Evolutionary conservation across 345 rosid species (phyloP), one percentile per base, ranked within the genome.

Genomic region (Pistacia vera): DNA sequence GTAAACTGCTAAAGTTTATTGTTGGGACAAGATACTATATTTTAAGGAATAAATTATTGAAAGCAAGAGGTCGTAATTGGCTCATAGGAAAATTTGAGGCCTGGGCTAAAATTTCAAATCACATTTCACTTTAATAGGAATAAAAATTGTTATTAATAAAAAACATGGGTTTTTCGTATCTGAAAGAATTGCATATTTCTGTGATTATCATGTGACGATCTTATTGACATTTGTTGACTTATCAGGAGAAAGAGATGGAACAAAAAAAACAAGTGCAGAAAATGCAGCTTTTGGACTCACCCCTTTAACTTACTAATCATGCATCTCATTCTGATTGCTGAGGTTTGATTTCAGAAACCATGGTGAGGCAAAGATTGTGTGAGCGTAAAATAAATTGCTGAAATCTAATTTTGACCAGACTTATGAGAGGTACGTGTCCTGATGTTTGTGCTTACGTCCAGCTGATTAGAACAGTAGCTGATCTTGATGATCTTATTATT

Each of bases 371-470:
- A 92, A 84, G 96, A 90, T 75, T 97, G 91, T 97, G 99, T 66
- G 94, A 91, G 78, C 92, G 99, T 59, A 97, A 97, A 91, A 92
- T 94, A 86, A 89, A 83, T 82, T 97, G 89, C 83, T 97, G 35
- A 94, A 92, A 80, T 97, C 98, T 14, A 97, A 94, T 78, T 97
- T 90, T 78, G 98, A 94, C 54, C 99, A 94, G 75, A n/a, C 99
- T 97, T 41, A 78, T 90, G n/a, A 52, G 99, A 94, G 98, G 99
- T 94, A 84, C n/a, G 78, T 58, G 73, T 74, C 2, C 12, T 14
- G 14, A 18, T 44, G 14, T 44, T 71, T 46, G 16, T 74, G 63
- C 54, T n/a, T 64, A 3, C 44, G 48, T 57, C 44, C 18, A n/a
- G n/a, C 16, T 35, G n/a, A 33, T 17, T 55, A 10, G 4, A 28